Evolutionary conservation across 2,329 filamentous ascomycete genomes (phyloP).

Genomic region (Fusarium xyrophilum): DNA sequence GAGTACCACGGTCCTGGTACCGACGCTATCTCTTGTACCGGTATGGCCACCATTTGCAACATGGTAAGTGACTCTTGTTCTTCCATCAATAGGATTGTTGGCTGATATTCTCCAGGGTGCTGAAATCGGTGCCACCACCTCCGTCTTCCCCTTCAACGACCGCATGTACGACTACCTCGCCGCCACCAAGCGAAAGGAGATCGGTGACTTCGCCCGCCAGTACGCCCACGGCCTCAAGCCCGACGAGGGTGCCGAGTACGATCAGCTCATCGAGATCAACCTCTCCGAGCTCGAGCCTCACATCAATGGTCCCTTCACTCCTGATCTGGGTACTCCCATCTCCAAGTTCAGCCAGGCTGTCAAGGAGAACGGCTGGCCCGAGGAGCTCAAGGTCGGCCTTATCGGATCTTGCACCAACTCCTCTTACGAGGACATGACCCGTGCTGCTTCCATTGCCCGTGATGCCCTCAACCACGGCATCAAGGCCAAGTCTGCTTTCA

Average conservation of each 20-base stretch:
- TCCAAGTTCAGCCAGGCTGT: constrained; percentile 89
- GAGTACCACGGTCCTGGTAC: constrained; percentile 71
- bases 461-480: constrained; percentile 90
- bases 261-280: constrained; percentile 89
- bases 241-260: constrained; percentile 89
- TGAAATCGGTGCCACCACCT: constrained; percentile 86
- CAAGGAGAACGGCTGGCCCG: constrained; percentile 85
- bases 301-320: constrained; percentile 96
- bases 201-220: constrained; percentile 85
- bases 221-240: constrained; percentile 87
- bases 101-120: constrained; percentile 50
- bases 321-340: constrained; percentile 90
- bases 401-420: constrained; percentile 99
- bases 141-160: constrained; percentile 97
- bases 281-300: constrained; percentile 90
- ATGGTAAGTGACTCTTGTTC: constrained; percentile 59
- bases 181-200: constrained; percentile 87
- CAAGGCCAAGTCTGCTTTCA: constrained; percentile 88
- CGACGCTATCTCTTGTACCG: constrained; percentile 78
- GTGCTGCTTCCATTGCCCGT: constrained; percentile 89
- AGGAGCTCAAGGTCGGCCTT: constrained; percentile 87
- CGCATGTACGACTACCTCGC: constrained; percentile 95
- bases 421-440: constrained; percentile 98
- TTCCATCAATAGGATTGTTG: neutral
- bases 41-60: constrained; percentile 82